Percentiles rank a stretch among this genome's conserved stretches.
These are phyloP conservation scores for Talaromyces funiculosus DNA, from an alignment of 2,329 filamentous ascomycete genomes.

Conservation along the genomic window DNA sequence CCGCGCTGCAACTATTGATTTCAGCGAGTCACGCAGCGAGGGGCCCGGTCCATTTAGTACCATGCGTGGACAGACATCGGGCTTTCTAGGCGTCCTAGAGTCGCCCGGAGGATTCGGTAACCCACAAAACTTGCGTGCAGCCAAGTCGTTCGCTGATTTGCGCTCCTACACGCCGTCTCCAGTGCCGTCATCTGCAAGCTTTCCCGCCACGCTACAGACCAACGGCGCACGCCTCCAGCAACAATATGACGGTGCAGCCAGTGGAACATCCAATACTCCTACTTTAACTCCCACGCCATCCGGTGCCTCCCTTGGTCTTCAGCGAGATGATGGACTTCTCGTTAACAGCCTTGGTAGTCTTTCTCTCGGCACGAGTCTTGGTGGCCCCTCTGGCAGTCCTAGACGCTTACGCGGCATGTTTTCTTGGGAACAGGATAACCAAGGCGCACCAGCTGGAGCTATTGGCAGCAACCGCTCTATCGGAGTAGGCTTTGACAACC, in stretches of 20 bases:
- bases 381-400: constrained; percentile 49
- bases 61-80: constrained; percentile 67
- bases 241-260: constrained; percentile 48
- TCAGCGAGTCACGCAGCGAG: constrained; percentile 73
- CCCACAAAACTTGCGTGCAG: constrained; percentile 75
- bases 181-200: constrained; percentile 82
- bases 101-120: constrained; percentile 64
- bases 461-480: constrained; percentile 62
- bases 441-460: constrained; percentile 43
- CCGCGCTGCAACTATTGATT: constrained; percentile 95
- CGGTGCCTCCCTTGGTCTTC: constrained; percentile 42
- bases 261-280: constrained; percentile 58
- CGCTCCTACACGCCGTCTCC: constrained; percentile 94
- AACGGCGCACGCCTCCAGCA: constrained; percentile 59
- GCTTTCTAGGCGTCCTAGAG: constrained; percentile 80
- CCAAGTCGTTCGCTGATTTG: constrained; percentile 94
- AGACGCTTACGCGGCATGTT: constrained; percentile 55
- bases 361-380: constrained; percentile 48
- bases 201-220: constrained; percentile 62
- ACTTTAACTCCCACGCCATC: constrained; percentile 58
- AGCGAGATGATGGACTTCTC: constrained; percentile 54
- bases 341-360: constrained; percentile 60
- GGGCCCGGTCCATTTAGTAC: constrained; percentile 67
- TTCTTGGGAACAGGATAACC: constrained; percentile 53
- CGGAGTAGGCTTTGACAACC: constrained; percentile 54